Evolutionary conservation across 1,284 basidiomycete species (phyloP).

Genomic region (Thelephora terrestris): DNA sequence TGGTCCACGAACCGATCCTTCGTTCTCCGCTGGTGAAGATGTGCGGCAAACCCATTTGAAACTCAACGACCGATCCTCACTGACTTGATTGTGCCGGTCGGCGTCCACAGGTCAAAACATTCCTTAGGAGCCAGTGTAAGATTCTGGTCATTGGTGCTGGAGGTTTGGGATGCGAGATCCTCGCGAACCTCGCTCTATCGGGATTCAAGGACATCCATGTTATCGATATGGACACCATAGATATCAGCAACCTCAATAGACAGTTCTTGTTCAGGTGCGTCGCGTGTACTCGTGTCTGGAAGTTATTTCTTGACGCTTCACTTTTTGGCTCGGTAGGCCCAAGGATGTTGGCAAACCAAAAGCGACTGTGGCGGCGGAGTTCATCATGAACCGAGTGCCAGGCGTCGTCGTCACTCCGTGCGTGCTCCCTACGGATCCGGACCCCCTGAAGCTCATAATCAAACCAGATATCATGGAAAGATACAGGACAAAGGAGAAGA

Average conservation of each 20-base stretch:
- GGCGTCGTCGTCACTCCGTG: conserved; percentile 92
- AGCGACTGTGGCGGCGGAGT: conserved; percentile 89
- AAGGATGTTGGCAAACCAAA: conserved; percentile 94
- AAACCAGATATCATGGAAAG: conserved; percentile 80
- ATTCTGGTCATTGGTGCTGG: conserved; percentile 96
- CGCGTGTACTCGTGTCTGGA: not conserved
- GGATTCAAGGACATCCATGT: conserved; percentile 98
- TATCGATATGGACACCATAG: conserved; percentile 99
- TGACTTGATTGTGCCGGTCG: not conserved
- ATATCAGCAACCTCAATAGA: conserved; percentile 96
- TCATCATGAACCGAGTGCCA: conserved; percentile 90
- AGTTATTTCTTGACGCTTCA: not conserved
- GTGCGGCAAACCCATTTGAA: conserved; percentile 28
- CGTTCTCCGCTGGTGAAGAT: conserved; percentile 63
- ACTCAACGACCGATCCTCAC: not conserved
- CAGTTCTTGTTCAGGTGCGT: conserved; percentile 94
- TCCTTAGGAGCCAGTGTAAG: conserved; percentile 79
- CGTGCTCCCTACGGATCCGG: conserved; percentile 24
- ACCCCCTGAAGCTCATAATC: conserved; percentile 10
- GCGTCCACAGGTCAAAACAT: conserved; percentile 66
- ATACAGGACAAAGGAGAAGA: conserved; percentile 96
- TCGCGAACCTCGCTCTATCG: conserved; percentile 86
- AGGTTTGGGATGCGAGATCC: conserved; percentile 90
- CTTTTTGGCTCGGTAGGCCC: conserved; percentile 35
- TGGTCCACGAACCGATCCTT: conserved; percentile 72